Conservation (phyloP, 352 stramenopile species). For the Pythium brassicae region DNA sequence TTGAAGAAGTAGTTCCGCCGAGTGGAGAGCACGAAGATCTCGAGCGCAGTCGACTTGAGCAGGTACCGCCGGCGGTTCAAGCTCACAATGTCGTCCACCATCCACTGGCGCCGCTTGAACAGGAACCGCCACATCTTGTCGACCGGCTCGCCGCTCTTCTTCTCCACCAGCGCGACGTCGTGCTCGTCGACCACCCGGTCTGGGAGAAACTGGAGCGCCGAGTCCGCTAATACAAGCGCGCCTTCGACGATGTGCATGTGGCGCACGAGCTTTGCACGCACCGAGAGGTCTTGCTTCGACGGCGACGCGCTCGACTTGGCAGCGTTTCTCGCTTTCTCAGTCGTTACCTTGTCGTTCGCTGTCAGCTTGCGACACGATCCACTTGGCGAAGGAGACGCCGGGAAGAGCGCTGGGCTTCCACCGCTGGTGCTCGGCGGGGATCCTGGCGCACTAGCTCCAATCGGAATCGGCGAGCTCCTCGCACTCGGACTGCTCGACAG, state of each 20-base stretch:
- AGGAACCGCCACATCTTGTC: slow-evolving; percentile 58
- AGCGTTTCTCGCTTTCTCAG: slow-evolving; percentile 1
- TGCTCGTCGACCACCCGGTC: slow-evolving; percentile 76
- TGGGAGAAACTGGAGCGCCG: slow-evolving; percentile 54
- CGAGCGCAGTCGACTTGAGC: slow-evolving; percentile 72
- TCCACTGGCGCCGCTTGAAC: slow-evolving; percentile 67
- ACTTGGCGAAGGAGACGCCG: neutral
- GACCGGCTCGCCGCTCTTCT: slow-evolving; percentile 30
- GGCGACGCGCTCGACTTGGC: slow-evolving; percentile 2
- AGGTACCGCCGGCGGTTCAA: slow-evolving; percentile 77
- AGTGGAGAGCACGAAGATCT: slow-evolving; percentile 79
- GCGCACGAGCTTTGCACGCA: slow-evolving; percentile 64
- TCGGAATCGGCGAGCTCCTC: neutral
- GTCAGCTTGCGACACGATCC: neutral
- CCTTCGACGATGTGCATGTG: slow-evolving; percentile 76
- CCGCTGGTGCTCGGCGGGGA: neutral
- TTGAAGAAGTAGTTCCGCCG: slow-evolving; percentile 88
- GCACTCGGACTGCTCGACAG: slow-evolving; percentile 1
- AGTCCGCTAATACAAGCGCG: slow-evolving; percentile 47
- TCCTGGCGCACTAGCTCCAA: neutral
- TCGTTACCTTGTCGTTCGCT: neutral
- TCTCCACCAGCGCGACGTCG: slow-evolving; percentile 51
- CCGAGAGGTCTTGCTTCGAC: slow-evolving; percentile 20
- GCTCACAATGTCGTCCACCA: slow-evolving; percentile 65
- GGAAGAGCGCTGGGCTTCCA: neutral